These are phyloP conservation scores for Taiozyma onychis DNA, from an alignment of 1,139 yeast species.

Conservation along the genomic window DNA sequence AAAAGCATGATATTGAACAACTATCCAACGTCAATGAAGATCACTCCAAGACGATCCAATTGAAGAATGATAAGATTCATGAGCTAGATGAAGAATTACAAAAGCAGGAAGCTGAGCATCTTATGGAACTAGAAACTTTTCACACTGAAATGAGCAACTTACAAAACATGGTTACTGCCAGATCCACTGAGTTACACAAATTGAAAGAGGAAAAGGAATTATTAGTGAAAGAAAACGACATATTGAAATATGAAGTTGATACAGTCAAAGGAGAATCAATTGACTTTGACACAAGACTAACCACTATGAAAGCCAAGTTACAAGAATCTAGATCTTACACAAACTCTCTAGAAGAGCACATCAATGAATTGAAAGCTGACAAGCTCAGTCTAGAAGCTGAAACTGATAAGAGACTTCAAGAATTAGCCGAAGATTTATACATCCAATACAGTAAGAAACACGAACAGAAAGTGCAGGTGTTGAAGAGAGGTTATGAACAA, in stretches of 20 bases:
- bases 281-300: conserved; percentile 16
- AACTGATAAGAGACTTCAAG: conserved; percentile 46
- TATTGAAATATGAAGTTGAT: conserved; percentile 18
- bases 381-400: conserved; percentile 32
- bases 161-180: conserved; percentile 24
- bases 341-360: conserved; percentile 8
- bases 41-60: conserved; percentile 18
- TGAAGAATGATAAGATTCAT: conserved; percentile 24
- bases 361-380: conserved; percentile 14
- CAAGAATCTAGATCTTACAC: conserved; percentile 19
- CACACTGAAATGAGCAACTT: conserved; percentile 29
- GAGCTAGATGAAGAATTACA: conserved; percentile 22
- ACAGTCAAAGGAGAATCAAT: conserved; percentile 24
- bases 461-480: conserved; percentile 51
- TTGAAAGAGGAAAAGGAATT: conserved; percentile 23
- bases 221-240: conserved; percentile 16
- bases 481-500: conserved; percentile 47
- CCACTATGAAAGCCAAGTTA: conserved; percentile 20
- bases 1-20: conserved; percentile 9
- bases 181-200: conserved; percentile 22
- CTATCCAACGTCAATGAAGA: conserved; percentile 10
- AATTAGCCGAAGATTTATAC: conserved; percentile 60
- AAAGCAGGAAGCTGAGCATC: conserved; percentile 29
- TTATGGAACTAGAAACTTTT: conserved; percentile 30
- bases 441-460: conserved; percentile 67